These are phyloP conservation scores for Angomonas ambiguus DNA, from an alignment of 208 protist species.

Conservation along the genomic window DNA sequence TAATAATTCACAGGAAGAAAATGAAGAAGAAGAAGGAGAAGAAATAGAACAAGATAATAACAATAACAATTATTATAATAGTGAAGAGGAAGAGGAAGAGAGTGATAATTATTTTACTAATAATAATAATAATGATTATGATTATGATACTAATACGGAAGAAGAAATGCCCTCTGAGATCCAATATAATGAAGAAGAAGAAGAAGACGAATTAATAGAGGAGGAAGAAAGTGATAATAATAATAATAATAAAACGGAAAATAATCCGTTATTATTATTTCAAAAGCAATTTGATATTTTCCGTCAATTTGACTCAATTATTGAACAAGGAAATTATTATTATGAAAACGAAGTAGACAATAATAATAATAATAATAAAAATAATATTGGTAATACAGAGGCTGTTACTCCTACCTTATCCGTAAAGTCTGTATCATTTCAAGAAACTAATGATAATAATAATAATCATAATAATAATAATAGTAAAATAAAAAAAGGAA, in stretches of 20 bases:
- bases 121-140: not conserved
- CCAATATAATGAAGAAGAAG: not conserved
- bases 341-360: not conserved
- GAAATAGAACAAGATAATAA: too few species aligned
- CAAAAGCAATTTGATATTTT: not conserved
- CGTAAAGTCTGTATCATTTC: too few species aligned
- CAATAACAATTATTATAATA: not conserved
- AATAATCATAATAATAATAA: not conserved
- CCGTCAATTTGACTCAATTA: not conserved
- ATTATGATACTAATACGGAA: not conserved
- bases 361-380: conserved; percentile 13
- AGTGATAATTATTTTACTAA: not conserved
- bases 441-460: not conserved
- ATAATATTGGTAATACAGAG: not conserved
- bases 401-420: too few species aligned
- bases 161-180: not conserved
- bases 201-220: not conserved
- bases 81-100: not conserved
- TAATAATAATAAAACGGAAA: not conserved
- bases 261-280: not conserved
- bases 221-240: not conserved
- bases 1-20: not conserved
- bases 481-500: not conserved
- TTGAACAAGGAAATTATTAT: not conserved
- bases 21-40: too few species aligned